Evolutionary conservation across 2,329 filamentous ascomycete species (phyloP).

Genomic region (Talaromyces piceae): DNA sequence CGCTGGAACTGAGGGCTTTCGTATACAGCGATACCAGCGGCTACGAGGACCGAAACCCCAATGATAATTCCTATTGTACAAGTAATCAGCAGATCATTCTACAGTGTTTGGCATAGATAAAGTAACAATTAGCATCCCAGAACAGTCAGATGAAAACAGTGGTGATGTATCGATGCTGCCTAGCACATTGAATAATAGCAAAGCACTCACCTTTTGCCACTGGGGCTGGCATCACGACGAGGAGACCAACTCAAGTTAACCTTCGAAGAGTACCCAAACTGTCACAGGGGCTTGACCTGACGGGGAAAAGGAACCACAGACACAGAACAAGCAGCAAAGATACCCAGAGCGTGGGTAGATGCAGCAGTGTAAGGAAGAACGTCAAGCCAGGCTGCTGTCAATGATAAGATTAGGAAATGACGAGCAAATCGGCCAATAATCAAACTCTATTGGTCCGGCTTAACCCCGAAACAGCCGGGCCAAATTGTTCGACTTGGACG

Average conservation of each 20-base stretch:
- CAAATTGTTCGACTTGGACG: no score
- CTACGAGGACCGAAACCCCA: conserved; percentile 53
- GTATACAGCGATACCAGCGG: conserved; percentile 56
- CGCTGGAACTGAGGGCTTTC: conserved; percentile 56
- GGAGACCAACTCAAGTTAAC: no score
- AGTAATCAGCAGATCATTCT: not conserved
- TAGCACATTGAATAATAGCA: not conserved
- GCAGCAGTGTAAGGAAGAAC: not conserved
- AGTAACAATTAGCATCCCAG: no score
- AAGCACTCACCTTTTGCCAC: conserved; percentile 43
- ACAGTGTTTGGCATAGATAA: not conserved
- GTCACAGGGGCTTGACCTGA: no score
- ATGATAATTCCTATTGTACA: conserved; percentile 51
- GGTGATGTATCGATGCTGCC: no score
- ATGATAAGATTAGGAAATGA: no score
- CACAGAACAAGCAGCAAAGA: not conserved
- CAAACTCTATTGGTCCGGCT: no score
- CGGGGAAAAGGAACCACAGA: not conserved
- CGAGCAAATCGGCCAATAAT: no score
- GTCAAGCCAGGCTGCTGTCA: not conserved
- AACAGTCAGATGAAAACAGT: no score
- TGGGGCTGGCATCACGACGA: conserved; percentile 39
- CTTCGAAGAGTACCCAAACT: no score
- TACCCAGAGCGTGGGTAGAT: not conserved
- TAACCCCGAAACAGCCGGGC: conserved; percentile 6